Percentiles rank a stretch among this genome's conserved stretches.
phyloP scores from a whole-genome alignment of 2,329 filamentous ascomycete genomes.

The Aspergillaceae sp. region DNA sequence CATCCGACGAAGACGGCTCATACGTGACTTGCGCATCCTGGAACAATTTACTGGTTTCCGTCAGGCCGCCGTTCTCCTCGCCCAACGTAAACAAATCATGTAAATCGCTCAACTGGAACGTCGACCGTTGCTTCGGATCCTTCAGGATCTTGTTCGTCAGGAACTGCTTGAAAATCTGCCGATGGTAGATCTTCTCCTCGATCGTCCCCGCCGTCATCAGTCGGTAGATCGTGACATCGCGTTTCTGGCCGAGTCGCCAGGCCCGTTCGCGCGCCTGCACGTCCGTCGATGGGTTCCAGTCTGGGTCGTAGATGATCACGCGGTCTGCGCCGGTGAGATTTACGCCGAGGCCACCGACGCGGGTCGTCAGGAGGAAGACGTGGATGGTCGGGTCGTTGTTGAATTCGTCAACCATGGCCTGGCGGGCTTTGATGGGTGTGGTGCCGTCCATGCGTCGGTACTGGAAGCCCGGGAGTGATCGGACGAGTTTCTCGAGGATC shows the following conservation, averaged over 20 bases:
- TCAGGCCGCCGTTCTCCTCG: slow-evolving; percentile 57
- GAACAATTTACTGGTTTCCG: slow-evolving; percentile 80
- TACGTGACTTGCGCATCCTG: slow-evolving; percentile 73
- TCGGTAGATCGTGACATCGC: slow-evolving; percentile 90
- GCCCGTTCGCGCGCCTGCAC: slow-evolving; percentile 90
- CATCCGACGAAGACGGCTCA: slow-evolving; percentile 12
- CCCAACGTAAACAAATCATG: slow-evolving; percentile 85
- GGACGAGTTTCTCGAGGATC: slow-evolving; percentile 77
- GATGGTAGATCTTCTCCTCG: slow-evolving; percentile 98
- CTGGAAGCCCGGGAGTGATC: slow-evolving; percentile 57
- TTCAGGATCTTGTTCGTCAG: slow-evolving; percentile 92
- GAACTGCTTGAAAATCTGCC: slow-evolving; percentile 98
- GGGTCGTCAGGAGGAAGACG: slow-evolving; percentile 88
- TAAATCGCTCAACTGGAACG: slow-evolving; percentile 80
- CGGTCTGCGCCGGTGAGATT: slow-evolving; percentile 92
- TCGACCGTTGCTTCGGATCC: slow-evolving; percentile 86
- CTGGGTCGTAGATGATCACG: slow-evolving; percentile 96
- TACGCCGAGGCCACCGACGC: slow-evolving; percentile 86
- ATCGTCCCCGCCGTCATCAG: slow-evolving; percentile 98
- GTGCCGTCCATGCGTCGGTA: slow-evolving; percentile 90
- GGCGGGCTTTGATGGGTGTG: slow-evolving; percentile 80
- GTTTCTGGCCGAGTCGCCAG: slow-evolving; percentile 91
- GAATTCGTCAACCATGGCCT: slow-evolving; percentile 84
- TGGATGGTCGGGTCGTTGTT: slow-evolving; percentile 72
- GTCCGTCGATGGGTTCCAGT: slow-evolving; percentile 98